Evolutionary conservation across 768 basidiomycete species (phyloP), one percentile per base, ranked within the genome.

Genomic region (Leucocoprinus sp.): DNA sequence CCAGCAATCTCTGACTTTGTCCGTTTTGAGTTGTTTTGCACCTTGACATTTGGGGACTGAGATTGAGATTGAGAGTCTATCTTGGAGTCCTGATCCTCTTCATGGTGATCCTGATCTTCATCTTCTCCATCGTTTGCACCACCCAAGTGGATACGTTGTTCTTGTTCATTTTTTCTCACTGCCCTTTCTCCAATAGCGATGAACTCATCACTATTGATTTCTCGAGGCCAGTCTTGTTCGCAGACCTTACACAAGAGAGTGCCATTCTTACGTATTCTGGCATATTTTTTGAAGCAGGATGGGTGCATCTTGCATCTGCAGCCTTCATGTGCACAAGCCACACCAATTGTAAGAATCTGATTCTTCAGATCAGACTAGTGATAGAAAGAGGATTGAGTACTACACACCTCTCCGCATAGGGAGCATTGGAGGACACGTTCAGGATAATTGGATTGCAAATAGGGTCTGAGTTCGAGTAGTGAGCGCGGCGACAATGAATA

Each of bases 401-500:
- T 15, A 59, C 66, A 11, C 44, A 86, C 84, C 65, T 85, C 82
- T 50, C 71, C 57, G 64, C 90, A 93, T 38, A 83, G 74, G 2
- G 74, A 75, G 55, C 90, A 93, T 51, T 88, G 83, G 2, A 79
- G 54, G 12, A 77, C 62, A 39, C 88, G 83, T 1, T 87, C 80
- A 0, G 78, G 69, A 58, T 82, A 93, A 3, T 76, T 81, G 12
- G 75, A 70, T 54, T 79, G 82, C 49, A 93, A 72, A 56, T 92
- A 93, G 0, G 74, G 70, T 2, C 65, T 62, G 5, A 93, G 77
- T 57, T 93, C 91, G 15, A 88, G 63, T 14, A 88, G 60, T 0
- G 87, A 72, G 8, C 91, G 84, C 1, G 78, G 70, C 2, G 86
- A 83, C 2, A 93, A 74, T 6, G 84, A 80, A 55, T 87, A 90